Base-by-base conservation (phyloP, 1,284 basidiomycete genomes). In the Melanopsichium pennsylvanicum region DNA sequence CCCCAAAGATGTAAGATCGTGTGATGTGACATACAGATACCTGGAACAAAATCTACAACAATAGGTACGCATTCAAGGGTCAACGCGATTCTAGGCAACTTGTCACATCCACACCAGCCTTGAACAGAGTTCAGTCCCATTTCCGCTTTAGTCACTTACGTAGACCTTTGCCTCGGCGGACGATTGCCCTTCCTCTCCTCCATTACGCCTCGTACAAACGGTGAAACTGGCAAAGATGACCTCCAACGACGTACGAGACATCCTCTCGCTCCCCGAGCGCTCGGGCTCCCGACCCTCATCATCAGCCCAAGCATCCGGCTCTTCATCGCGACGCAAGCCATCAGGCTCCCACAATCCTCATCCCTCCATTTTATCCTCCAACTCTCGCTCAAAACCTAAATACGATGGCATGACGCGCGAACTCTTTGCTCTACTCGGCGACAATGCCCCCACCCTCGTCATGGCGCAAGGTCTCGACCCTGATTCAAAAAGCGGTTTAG, bases 401-500 rank as follows among this genome's bases (percentile, higher is more conserved):
- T 48, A 61, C 31, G 78, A 80, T 41, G 95, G 94, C 21, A 95
- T 97, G 69, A 90, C 92, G 0, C 86, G 93, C 67, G 94, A 97
- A 82, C 85, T 98, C 3, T 97, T 91, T 82, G 89, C 91, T 0
- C 87, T 98, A 58, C 95, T 98, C 67, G 96, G 95, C 16, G 88
- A 92, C 70, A 91, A 92, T 51, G 89, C 90, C 5, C 92, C 94
- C 2, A 89, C 89, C 1, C 85, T 97, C 33, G 70, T 74, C 16
- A 76, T 82, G 43, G 61, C 64, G 2, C 66, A 60, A 2, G 52
- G 57, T 2, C 46, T 62, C 21, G 47, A 58, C 38, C 27, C n/a
- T n/a, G n/a, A n/a, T n/a, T n/a, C 50, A 12, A 41, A 59, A 15
- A 52, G 64, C 23, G 70, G 87, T 0, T 52, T 75, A 42, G 59